Conservation (phyloP, 176 grass and related monocot species). For the Aechmea fasciata region DNA sequence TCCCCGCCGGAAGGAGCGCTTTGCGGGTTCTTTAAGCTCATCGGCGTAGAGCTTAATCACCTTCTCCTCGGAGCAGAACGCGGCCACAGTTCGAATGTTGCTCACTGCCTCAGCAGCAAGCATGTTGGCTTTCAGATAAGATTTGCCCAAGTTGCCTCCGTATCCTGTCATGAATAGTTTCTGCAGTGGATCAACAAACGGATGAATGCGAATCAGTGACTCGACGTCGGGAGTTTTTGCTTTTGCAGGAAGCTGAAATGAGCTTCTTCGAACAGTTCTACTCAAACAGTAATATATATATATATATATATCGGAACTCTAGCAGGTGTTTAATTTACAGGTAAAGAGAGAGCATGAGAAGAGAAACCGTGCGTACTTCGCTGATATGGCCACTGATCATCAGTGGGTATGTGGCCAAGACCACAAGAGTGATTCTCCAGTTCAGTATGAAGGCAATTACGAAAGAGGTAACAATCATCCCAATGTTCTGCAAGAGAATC, state of each 20-base stretch:
- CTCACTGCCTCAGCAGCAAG: constrained; percentile 94
- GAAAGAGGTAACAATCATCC: constrained; percentile 82
- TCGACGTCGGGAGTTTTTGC: too few species aligned
- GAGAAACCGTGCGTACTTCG: constrained; percentile 41
- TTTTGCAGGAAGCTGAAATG: too few species aligned
- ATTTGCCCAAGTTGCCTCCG: constrained; percentile 71
- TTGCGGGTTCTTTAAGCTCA: constrained; percentile 66
- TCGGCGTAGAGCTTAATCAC: constrained; percentile 69
- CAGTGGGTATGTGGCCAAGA: constrained; percentile 75
- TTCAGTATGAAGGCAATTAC: constrained; percentile 89
- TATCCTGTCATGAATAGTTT: constrained; percentile 97
- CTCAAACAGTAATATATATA: too few species aligned
- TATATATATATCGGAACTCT: too few species aligned
- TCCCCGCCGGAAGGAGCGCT: constrained; percentile 74
- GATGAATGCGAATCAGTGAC: background rate
- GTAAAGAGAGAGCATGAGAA: background rate
- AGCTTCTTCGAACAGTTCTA: too few species aligned
- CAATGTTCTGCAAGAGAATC: constrained; percentile 80
- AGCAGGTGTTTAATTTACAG: too few species aligned
- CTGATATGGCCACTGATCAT: constrained; percentile 97
- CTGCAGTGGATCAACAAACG: constrained; percentile 20
- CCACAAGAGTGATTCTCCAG: constrained; percentile 83
- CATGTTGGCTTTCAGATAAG: constrained; percentile 90
- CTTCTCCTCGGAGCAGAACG: constrained; percentile 93
- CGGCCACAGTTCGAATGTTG: constrained; percentile 89